phyloP scores from a whole-genome alignment of 2,329 filamentous ascomycete genomes.

The Septoria linicola region DNA sequence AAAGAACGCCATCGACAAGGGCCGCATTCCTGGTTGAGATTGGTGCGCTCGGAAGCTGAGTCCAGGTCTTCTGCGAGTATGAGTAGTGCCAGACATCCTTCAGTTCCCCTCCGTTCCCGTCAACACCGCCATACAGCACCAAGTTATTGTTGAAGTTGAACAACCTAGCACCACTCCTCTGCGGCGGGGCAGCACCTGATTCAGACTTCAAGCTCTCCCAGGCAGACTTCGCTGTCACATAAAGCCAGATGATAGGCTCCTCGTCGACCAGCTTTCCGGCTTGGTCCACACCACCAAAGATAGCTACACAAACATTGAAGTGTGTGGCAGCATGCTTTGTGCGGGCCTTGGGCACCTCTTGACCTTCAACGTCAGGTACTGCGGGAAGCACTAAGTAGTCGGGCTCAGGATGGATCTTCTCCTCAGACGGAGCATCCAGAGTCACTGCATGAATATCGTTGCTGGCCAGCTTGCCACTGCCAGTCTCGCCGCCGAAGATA shows the following conservation, averaged over 20 bases:
- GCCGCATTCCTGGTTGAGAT: constrained; percentile 38
- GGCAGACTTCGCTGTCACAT: constrained; percentile 35
- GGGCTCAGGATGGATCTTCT: constrained; percentile 38
- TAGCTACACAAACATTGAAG: constrained; percentile 41
- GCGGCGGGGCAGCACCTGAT: constrained; percentile 30
- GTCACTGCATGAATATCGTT: constrained; percentile 47
- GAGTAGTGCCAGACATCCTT: constrained; percentile 37
- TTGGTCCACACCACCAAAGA: constrained; percentile 43
- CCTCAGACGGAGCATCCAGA: constrained; percentile 30
- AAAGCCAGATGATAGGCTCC: constrained; percentile 44
- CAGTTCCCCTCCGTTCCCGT: constrained; percentile 26
- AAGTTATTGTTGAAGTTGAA: constrained; percentile 35
- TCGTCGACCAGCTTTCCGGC: constrained; percentile 38
- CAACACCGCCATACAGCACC: constrained; percentile 33
- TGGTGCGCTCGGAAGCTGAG: constrained; percentile 33
- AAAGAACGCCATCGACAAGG: constrained; percentile 40
- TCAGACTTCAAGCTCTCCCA: constrained; percentile 32
- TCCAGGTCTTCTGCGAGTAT: constrained; percentile 32
- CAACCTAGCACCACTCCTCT: constrained; percentile 30
- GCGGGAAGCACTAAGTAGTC: constrained; percentile 48
- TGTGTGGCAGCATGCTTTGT: constrained; percentile 43
- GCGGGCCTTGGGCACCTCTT: constrained; percentile 38
- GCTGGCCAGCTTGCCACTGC: constrained; percentile 39
- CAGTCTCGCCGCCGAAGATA: constrained; percentile 46
- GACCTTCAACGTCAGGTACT: constrained; percentile 35